Evolutionary conservation across 2,329 filamentous ascomycete species (phyloP).

Genomic region (Niveomyces coronatus): DNA sequence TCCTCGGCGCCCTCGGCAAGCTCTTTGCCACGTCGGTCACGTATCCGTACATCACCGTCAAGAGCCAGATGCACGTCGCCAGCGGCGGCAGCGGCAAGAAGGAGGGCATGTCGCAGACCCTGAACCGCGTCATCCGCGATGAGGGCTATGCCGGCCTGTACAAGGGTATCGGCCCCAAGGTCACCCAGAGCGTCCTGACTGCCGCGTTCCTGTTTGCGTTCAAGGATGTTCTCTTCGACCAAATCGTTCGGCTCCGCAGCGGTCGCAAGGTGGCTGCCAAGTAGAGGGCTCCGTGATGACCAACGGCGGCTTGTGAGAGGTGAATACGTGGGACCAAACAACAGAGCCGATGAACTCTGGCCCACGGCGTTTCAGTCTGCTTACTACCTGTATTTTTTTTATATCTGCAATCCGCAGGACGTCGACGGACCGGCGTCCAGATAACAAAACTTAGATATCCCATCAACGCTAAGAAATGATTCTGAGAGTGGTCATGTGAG

Average conservation of each 20-base stretch:
- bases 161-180: conserved; percentile 91
- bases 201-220: conserved; percentile 95
- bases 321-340: neutral
- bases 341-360: conserved; percentile 2
- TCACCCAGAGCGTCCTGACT: conserved; percentile 92
- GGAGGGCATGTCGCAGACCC: conserved; percentile 68
- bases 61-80: conserved; percentile 94
- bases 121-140: conserved; percentile 71
- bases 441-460: too few relatives aligned
- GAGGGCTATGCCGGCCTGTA: conserved; percentile 92
- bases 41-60: conserved; percentile 97
- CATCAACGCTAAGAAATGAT: too few relatives aligned
- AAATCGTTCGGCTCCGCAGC: conserved; percentile 57
- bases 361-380: too few relatives aligned
- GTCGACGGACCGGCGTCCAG: too few relatives aligned
- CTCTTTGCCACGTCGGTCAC: conserved; percentile 87
- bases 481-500: too few relatives aligned
- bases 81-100: conserved; percentile 57
- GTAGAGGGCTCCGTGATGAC: conserved; percentile 13
- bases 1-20: conserved; percentile 88
- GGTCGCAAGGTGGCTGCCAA: conserved; percentile 28
- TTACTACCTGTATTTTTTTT: too few relatives aligned
- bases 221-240: conserved; percentile 90
- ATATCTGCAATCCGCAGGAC: too few relatives aligned
- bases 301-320: too few relatives aligned